Evolutionary conservation across 2,329 filamentous ascomycete species (phyloP).

Genomic region (Neofusicoccum kwambonambiense): DNA sequence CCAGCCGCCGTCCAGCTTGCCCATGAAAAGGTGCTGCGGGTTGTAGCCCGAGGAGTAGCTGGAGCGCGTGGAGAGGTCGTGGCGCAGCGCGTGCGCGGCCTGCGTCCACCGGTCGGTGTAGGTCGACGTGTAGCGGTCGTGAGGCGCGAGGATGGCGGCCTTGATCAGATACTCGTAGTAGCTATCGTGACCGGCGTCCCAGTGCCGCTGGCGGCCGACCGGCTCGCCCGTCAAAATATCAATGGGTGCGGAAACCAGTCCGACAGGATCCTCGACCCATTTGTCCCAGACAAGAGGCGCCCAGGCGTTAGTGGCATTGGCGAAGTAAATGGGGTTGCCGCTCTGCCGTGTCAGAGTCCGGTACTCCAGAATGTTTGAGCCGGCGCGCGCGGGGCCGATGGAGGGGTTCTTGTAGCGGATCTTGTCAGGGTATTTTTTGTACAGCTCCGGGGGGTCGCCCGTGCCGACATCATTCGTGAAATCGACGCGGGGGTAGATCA

Average conservation of each 20-base stretch:
- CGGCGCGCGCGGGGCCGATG: conserved; percentile 42
- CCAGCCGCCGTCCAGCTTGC: conserved; percentile 30
- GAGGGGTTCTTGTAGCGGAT: conserved; percentile 35
- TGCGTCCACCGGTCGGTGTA: conserved; percentile 36
- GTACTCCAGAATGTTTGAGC: conserved; percentile 47
- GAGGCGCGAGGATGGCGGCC: conserved; percentile 37
- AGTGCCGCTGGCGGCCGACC: conserved; percentile 39
- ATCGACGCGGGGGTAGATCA: conserved; percentile 47
- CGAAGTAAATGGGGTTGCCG: conserved; percentile 39
- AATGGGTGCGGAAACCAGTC: conserved; percentile 43
- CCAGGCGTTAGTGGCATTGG: conserved; percentile 45
- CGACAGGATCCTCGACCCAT: conserved; percentile 39
- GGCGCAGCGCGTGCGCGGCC: conserved; percentile 37
- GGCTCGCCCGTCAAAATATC: conserved; percentile 44
- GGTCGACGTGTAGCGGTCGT: conserved; percentile 33
- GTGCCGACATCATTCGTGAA: conserved; percentile 36
- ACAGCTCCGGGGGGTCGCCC: conserved; percentile 31
- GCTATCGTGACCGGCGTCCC: conserved; percentile 46
- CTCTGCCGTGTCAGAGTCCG: conserved; percentile 42
- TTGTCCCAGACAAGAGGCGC: conserved; percentile 46
- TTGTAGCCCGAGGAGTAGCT: conserved; percentile 30
- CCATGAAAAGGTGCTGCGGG: conserved; percentile 43
- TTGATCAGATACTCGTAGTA: conserved; percentile 46
- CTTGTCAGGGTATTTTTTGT: conserved; percentile 30
- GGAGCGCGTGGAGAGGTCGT: conserved; percentile 37